Evolutionary conservation across 495 filamentous ascomycete species (phyloP), one percentile per base, ranked within the genome.

Genomic region (Bathelium albidoporum): DNA sequence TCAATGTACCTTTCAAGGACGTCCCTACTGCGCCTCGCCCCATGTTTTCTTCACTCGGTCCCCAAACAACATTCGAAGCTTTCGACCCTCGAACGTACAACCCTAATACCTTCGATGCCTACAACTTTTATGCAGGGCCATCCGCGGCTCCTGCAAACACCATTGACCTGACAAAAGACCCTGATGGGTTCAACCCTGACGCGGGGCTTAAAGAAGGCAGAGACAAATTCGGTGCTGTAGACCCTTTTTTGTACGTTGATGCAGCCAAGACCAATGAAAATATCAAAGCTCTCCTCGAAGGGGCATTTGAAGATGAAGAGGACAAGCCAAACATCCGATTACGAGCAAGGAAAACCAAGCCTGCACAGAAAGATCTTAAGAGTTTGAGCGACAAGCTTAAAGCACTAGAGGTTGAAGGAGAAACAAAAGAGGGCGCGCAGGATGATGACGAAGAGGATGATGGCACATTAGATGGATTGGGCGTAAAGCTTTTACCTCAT

Each of bases 401-500:
- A 59, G 74, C 79, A 0, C 74, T 89, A n/a, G 78, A 79, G 24
- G 82, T 88, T 20, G 72, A 76, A 55, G 59, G 64, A 28, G 73
- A 76, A 39, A 70, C 77, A 16, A 70, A 73, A 7, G 74, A 73
- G 1, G 74, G 78, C 0, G 76, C 77, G 1, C 81, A 83, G 0
- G 82, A 85, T 9, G 85, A 88, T 0, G 85, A 87, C 16, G 86
- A 89, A 1, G 86, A 83, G 53, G 88, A 90, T 55, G 84, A 88
- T 69, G 85, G 82, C 11, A 82, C 78, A n/a, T 81, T 91, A 18
- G 87, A 94, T 65, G 94, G 94, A 2, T 75, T 98, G 66, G 88
- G 87, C 55, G 90, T 96, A 52, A 89, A 86, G 61, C 81, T 98
- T 2, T 80, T 97, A 0, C 94, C 91, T 2, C 94, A 98, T 72